Conservation (phyloP, 768 basidiomycete genomes). For the Calocera viscosa region DNA sequence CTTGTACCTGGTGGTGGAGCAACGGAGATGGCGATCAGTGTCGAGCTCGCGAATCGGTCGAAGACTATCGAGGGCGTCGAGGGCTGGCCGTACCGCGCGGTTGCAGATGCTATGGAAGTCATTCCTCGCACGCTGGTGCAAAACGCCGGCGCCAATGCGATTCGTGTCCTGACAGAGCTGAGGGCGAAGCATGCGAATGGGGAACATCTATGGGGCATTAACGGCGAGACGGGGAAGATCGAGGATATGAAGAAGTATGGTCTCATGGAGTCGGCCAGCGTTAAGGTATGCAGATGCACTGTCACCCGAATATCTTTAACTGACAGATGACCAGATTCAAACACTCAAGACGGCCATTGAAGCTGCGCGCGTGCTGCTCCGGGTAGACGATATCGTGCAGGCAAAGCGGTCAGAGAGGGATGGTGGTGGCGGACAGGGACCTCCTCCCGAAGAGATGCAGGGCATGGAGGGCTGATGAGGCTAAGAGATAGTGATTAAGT, state of each 20-base stretch:
- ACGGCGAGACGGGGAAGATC: constrained; percentile 91
- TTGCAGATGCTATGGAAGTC: constrained; percentile 94
- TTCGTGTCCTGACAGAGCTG: constrained; percentile 82
- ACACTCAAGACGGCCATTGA: constrained; percentile 95
- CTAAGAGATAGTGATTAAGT: background rate
- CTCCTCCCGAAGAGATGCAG: constrained; percentile 48
- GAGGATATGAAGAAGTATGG: constrained; percentile 93
- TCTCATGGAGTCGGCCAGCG: constrained; percentile 87
- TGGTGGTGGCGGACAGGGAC: constrained; percentile 26
- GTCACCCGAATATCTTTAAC: background rate
- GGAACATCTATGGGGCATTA: constrained; percentile 83
- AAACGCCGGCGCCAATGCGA: constrained; percentile 90
- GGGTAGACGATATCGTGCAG: constrained; percentile 90
- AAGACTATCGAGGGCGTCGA: constrained; percentile 77
- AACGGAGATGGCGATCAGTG: constrained; percentile 94
- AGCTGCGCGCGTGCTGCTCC: constrained; percentile 80
- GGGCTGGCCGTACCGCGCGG: constrained; percentile 81
- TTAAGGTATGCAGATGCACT: constrained; percentile 46
- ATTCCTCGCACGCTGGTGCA: constrained; percentile 91
- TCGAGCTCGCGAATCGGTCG: constrained; percentile 54
- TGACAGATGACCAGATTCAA: constrained; percentile 48
- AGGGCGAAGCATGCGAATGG: constrained; percentile 92
- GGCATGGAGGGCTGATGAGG: constrained; percentile 10
- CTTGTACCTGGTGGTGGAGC: constrained; percentile 96
- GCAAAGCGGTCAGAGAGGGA: constrained; percentile 67